phyloP scores from a whole-genome alignment of 805 yeast genomes.

The Ogataea parapolymorpha region DNA sequence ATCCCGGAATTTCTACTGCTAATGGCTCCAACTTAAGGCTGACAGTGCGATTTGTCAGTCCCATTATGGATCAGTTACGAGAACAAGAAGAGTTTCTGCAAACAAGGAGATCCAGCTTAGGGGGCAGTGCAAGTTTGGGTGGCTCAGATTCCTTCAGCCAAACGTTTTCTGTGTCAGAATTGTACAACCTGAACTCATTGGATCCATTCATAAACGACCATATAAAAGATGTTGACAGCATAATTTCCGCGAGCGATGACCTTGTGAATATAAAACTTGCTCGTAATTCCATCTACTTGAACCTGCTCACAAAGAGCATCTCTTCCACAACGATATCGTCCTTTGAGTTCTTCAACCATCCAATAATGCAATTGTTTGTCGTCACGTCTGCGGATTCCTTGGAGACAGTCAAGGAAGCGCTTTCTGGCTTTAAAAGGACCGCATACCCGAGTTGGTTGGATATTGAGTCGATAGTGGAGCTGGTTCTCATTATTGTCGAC shows the following conservation, averaged over 20 bases:
- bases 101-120: slow-evolving; percentile 14
- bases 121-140: slow-evolving; percentile 10
- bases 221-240: slow-evolving; percentile 20
- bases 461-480: slow-evolving; percentile 55
- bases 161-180: slow-evolving; percentile 18
- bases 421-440: slow-evolving; percentile 49
- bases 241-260: slow-evolving; percentile 8
- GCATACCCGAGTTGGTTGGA: slow-evolving; percentile 62
- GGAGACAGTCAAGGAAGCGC: slow-evolving; percentile 53
- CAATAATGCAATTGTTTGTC: slow-evolving; percentile 70
- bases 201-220: slow-evolving; percentile 20
- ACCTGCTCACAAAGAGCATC: slow-evolving; percentile 54
- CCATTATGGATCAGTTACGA: slow-evolving; percentile 23
- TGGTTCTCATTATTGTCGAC: slow-evolving; percentile 50
- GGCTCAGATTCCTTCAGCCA: slow-evolving; percentile 11
- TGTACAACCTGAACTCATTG: slow-evolving; percentile 19
- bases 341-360: slow-evolving; percentile 86
- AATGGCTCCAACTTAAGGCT: slow-evolving; percentile 17
- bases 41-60: slow-evolving; percentile 28
- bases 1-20: slow-evolving; percentile 12
- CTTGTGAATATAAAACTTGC: slow-evolving; percentile 22
- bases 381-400: slow-evolving; percentile 53
- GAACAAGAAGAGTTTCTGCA: slow-evolving; percentile 19
- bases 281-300: slow-evolving; percentile 51
- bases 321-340: slow-evolving; percentile 62